A percentile compares a stretch with the other conserved stretches of the same genome.
phyloP scores from a whole-genome alignment of 371 early-diverging fungal species.

The Entomophthora muscae region DNA sequence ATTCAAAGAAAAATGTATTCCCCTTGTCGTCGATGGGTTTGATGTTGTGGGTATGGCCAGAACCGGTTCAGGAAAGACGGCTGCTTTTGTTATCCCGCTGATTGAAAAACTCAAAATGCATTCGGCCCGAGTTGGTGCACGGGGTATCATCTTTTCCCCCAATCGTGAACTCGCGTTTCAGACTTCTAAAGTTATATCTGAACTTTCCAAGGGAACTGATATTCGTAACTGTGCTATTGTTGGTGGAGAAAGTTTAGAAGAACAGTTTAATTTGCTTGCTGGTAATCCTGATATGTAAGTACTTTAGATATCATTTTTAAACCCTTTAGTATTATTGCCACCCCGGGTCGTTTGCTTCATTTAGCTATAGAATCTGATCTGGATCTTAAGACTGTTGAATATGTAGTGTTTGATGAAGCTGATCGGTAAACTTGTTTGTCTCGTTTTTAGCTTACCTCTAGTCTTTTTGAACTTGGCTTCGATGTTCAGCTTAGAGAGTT shows the following conservation, averaged over 20 bases:
- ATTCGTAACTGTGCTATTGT: constrained; percentile 76
- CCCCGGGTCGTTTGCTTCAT: constrained; percentile 94
- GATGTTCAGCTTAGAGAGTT: constrained; percentile 89
- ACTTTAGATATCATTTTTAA: not conserved
- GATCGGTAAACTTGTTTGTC: constrained; percentile 45
- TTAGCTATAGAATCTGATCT: constrained; percentile 88
- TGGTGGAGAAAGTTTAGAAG: constrained; percentile 90
- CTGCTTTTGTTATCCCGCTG: constrained; percentile 93
- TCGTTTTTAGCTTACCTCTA: constrained; percentile 7
- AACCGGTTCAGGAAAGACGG: constrained; percentile 97
- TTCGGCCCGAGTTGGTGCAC: constrained; percentile 64
- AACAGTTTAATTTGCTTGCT: constrained; percentile 80
- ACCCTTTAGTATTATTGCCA: constrained; percentile 62
- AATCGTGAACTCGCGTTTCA: constrained; percentile 95
- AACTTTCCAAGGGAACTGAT: constrained; percentile 79
- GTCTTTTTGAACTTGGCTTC: constrained; percentile 94
- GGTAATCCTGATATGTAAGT: constrained; percentile 80
- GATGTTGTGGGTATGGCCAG: constrained; percentile 97
- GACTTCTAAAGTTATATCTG: constrained; percentile 81
- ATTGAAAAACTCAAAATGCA: constrained; percentile 74
- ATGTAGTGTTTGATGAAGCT: constrained; percentile 97
- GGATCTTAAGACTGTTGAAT: constrained; percentile 73
- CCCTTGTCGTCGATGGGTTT: constrained; percentile 67
- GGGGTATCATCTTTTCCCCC: constrained; percentile 77
- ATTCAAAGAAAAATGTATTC: constrained; percentile 96